Percentiles rank a stretch among this genome's conserved stretches.
Conservation (phyloP, 1,284 basidiomycete species). For the Ganoderma lucidum region DNA sequence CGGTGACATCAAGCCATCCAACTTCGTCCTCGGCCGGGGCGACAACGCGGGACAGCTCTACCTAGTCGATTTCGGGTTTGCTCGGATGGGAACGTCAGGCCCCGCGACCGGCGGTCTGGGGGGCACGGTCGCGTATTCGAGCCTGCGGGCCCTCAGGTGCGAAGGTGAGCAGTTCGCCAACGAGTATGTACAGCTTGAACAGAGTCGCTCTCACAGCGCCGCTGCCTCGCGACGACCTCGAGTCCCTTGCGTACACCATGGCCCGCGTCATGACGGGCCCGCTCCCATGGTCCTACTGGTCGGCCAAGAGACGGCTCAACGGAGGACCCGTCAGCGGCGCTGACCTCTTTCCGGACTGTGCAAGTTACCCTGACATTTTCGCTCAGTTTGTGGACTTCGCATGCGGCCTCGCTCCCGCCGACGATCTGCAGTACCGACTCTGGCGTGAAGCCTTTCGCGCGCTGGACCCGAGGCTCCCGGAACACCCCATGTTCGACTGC, state of each 20-base stretch:
- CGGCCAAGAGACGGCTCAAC: not conserved
- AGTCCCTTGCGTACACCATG: not conserved
- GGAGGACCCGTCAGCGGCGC: not conserved
- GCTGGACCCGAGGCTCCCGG: not conserved
- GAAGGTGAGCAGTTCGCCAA: not conserved
- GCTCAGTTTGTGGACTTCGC: not conserved
- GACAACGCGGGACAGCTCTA: not conserved
- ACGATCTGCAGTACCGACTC: not conserved
- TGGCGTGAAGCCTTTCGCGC: not conserved
- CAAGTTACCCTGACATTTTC: not conserved
- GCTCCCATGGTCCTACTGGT: not conserved
- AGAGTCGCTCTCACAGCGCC: not conserved
- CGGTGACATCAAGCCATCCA: conserved; percentile 2
- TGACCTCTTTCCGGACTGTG: not conserved
- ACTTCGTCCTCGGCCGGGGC: not conserved
- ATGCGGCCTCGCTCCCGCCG: not conserved
- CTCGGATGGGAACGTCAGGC: not conserved
- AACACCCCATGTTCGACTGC: not conserved
- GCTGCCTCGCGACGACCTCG: not conserved
- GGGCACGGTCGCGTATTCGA: not conserved
- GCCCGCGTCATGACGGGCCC: not conserved
- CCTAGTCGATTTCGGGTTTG: not conserved
- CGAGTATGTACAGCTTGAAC: not conserved
- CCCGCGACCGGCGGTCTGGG: not conserved
- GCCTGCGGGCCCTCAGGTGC: not conserved